Base-by-base conservation (phyloP, 2,329 filamentous ascomycete genomes). In the Boeremia lycopersici region DNA sequence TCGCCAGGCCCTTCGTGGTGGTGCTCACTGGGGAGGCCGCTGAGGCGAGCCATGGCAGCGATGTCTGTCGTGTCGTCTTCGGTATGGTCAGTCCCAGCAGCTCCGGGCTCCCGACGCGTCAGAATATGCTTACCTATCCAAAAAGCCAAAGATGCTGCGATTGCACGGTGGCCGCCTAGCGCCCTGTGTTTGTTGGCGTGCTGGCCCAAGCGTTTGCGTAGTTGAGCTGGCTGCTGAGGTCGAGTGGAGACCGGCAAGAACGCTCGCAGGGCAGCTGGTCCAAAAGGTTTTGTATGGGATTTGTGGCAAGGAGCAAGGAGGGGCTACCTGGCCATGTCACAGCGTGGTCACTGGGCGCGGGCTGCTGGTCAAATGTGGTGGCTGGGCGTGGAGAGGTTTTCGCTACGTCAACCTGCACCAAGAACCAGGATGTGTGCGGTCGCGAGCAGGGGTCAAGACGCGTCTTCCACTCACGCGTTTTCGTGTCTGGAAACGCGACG, bases 1-100 rank as follows among this genome's bases (percentile, higher is more conserved):
- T 74, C 70, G 9, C 68, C 71, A 19, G 71, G 71, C 26, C 71
- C 71, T 43, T 70, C 63, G 53, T 69, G 65, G 53, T 74, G 72
- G 62, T 72, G 71, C 61, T 73, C 70, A 31, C 71, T 71, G 39
- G 70, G 66, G 8, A 72, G 65, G 46, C 71, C 69, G 55, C 65
- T 69, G 41, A 72, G 62, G 39, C 70, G 70, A 56, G 71, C 72
- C 71, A 74, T 74, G 57, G 45, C 56, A 42, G 59, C 48, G 55
- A 30, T 35, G 12, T 23, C 23, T 55, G 29, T 48, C 19, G 51
- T 52, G 42, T 48, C 49, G 43, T 36, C 44, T 52, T 46, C 6
- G 35, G 12, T 35, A 7, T 23, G 34, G 46, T 55, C 52, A 55
- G 41, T 36, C 13, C 36, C 35, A 29, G 17, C 25, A 13, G 35